Percentiles rank a stretch among this genome's conserved stretches.
Conservation (phyloP, 1,139 yeast species). For the Magnusiomyces suaveolens region DNA sequence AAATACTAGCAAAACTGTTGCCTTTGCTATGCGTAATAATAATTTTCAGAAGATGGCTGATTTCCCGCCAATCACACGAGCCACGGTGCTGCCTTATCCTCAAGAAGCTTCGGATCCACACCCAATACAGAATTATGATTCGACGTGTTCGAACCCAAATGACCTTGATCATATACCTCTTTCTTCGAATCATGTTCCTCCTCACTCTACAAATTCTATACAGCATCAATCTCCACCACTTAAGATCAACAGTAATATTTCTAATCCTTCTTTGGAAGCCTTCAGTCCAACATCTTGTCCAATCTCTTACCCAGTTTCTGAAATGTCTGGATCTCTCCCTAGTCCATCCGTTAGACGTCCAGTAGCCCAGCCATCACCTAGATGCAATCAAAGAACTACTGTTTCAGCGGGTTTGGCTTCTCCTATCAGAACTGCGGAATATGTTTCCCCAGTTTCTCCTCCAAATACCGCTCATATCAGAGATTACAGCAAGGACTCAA, state of each 20-base stretch:
- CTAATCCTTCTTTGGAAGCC: neutral
- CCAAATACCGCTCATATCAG: no score
- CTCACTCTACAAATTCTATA: no score
- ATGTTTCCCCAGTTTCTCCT: neutral
- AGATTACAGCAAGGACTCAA: neutral
- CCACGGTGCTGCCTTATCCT: neutral
- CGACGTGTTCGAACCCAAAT: no score
- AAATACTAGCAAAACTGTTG: neutral
- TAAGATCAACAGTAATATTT: no score
- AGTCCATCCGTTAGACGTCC: neutral
- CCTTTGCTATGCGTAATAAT: neutral
- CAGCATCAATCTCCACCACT: no score
- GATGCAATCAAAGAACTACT: no score
- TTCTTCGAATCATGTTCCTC: no score
- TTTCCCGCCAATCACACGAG: no score
- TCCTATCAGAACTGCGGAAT: neutral
- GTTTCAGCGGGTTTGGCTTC: neutral
- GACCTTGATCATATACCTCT: neutral
- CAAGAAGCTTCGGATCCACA: no score
- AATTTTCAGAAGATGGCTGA: neutral
- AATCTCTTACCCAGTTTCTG: neutral
- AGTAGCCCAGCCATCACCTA: neutral
- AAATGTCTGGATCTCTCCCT: neutral
- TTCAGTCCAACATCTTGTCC: neutral
- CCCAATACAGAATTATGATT: no score